Evolutionary conservation across 345 rosid genomes (phyloP).

Genomic region (Chamaenerion angustifolium): DNA sequence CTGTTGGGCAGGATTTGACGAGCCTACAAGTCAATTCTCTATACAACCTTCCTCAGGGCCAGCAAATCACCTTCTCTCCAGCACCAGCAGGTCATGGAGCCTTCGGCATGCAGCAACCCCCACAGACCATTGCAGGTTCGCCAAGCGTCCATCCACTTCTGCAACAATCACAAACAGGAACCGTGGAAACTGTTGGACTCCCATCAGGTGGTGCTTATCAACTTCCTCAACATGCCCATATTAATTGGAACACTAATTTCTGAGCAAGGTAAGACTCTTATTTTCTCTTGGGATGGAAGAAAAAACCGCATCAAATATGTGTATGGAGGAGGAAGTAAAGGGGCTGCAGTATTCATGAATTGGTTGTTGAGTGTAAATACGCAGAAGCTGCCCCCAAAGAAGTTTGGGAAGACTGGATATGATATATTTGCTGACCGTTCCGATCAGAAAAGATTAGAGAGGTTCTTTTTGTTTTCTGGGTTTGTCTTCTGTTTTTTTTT

Average conservation of each 20-base stretch:
- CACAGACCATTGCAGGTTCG: conserved; percentile 35
- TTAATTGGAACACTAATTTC: conserved; percentile 34
- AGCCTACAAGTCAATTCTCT: conserved; percentile 48
- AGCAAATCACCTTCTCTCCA: conserved; percentile 45
- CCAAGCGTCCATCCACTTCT: conserved; percentile 34
- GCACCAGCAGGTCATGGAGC: conserved; percentile 51
- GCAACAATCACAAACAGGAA: conserved; percentile 35
- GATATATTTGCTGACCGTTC: conserved; percentile 15
- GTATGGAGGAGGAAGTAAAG: conserved; percentile 7
- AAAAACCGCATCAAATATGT: conserved; percentile 10
- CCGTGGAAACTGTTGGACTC: conserved; percentile 25
- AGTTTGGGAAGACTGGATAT: conserved; percentile 10
- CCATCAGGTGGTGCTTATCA: conserved; percentile 29
- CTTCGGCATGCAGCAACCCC: conserved; percentile 37
- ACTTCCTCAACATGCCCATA: conserved; percentile 38
- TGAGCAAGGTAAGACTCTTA: conserved; percentile 11
- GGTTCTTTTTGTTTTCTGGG: conserved; percentile 5
- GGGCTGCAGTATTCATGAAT: conserved; percentile 6
- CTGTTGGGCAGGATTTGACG: conserved; percentile 48
- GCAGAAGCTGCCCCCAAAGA: conserved; percentile 11
- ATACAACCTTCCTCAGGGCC: conserved; percentile 54
- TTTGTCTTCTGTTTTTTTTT: conserved; percentile 8
- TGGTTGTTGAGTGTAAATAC: conserved; percentile 49
- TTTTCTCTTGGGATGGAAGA: conserved; percentile 6
- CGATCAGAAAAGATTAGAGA: conserved; percentile 7